Evolutionary conservation across 2,329 filamentous ascomycete species (phyloP).

Genomic region (Monosporascus sp.): DNA sequence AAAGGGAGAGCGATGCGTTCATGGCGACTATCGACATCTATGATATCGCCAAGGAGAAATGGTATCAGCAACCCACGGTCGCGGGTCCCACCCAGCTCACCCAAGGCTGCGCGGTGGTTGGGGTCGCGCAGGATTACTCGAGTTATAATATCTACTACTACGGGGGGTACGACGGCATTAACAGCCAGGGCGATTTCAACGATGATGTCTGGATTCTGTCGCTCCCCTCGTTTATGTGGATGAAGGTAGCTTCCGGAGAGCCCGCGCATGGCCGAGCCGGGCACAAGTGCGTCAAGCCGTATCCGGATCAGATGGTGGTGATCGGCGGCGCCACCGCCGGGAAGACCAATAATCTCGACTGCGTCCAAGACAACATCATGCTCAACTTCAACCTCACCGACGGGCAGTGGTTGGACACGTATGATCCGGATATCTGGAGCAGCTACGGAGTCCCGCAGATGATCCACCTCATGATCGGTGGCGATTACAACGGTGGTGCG

Average conservation of each 20-base stretch:
- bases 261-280: conserved; percentile 58
- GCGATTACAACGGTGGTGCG: conserved; percentile 61
- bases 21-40: conserved; percentile 71
- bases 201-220: conserved; percentile 80
- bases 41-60: conserved; percentile 63
- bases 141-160: conserved; percentile 85
- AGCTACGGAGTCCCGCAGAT: conserved; percentile 66
- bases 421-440: conserved; percentile 58
- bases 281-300: conserved; percentile 70
- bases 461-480: conserved; percentile 64
- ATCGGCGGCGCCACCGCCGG: conserved; percentile 60
- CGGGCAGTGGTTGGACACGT: conserved; percentile 64
- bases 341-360: conserved; percentile 27
- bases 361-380: conserved; percentile 44
- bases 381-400: conserved; percentile 69
- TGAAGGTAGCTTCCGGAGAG: conserved; percentile 41
- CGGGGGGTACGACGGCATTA: conserved; percentile 63
- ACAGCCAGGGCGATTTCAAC: conserved; percentile 33
- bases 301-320: conserved; percentile 76
- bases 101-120: conserved; percentile 70
- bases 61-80: conserved; percentile 64
- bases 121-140: conserved; percentile 63
- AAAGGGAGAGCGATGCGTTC: conserved; percentile 63
- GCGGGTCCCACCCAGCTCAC: conserved; percentile 53
- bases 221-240: conserved; percentile 78